phyloP scores from a whole-genome alignment of 2,329 filamentous ascomycete genomes.

The Nothophaeocryptopus gaeumannii region DNA sequence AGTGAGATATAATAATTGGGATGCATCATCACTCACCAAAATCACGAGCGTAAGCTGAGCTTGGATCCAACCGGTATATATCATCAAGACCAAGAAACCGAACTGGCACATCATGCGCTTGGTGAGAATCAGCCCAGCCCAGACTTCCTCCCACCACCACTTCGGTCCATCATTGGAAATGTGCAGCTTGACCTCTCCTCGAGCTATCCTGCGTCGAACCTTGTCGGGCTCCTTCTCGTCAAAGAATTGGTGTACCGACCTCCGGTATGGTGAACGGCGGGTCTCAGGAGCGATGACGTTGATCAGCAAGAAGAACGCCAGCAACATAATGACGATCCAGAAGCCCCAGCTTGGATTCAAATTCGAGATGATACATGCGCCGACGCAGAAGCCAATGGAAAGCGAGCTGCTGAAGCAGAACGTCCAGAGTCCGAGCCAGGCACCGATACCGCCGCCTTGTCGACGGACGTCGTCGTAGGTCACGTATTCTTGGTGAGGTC shows the following conservation, averaged over 20 bases:
- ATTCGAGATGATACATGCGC: slow-evolving; percentile 65
- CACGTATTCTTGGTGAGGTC: slow-evolving; percentile 70
- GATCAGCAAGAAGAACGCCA: slow-evolving; percentile 63
- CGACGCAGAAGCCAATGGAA: slow-evolving; percentile 68
- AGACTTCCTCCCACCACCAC: slow-evolving; percentile 75
- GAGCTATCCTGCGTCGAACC: slow-evolving; percentile 57
- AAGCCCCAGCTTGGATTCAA: slow-evolving; percentile 70
- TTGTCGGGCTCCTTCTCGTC: slow-evolving; percentile 42
- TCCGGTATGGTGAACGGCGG: slow-evolving; percentile 64
- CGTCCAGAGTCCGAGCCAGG: slow-evolving; percentile 77
- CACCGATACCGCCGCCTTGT: slow-evolving; percentile 73
- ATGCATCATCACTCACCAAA: slow-evolving; percentile 48
- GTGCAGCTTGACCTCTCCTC: slow-evolving; percentile 75
- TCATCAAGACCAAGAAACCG: slow-evolving; percentile 67
- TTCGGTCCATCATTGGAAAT: slow-evolving; percentile 67
- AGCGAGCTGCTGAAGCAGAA: slow-evolving; percentile 74
- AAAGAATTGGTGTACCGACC: slow-evolving; percentile 64
- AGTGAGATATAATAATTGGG: not conserved
- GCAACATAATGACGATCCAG: slow-evolving; percentile 67
- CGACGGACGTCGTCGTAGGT: slow-evolving; percentile 66
- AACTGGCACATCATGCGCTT: slow-evolving; percentile 70
- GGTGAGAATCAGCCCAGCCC: slow-evolving; percentile 65
- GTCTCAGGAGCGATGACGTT: slow-evolving; percentile 72
- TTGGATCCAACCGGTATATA: slow-evolving; percentile 78
- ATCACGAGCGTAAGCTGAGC: slow-evolving; percentile 72